phyloP scores from a whole-genome alignment of 495 filamentous ascomycete species.

The Aspergillus hancockii region DNA sequence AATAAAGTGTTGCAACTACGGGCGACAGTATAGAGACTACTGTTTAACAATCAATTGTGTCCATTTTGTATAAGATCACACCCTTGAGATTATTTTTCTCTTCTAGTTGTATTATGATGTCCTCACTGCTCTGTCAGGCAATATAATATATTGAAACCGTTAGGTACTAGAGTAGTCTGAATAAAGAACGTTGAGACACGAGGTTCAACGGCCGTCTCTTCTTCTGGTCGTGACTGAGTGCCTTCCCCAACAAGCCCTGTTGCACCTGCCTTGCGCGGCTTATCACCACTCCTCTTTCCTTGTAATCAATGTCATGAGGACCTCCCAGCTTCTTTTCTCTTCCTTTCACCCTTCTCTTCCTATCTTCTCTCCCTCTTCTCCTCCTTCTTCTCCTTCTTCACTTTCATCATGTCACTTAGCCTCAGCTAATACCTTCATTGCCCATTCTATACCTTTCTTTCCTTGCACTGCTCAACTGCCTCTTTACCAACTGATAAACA shows the following conservation, averaged over 20 bases:
- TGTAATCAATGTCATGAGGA: neutral
- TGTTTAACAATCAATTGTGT: too few relatives aligned
- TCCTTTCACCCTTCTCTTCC: constrained; percentile 16
- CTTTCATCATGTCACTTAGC: constrained; percentile 9
- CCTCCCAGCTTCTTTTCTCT: constrained; percentile 18
- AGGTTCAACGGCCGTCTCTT: neutral
- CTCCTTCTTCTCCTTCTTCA: constrained; percentile 11
- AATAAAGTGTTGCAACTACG: too few relatives aligned
- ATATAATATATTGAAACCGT: too few relatives aligned
- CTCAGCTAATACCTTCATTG: constrained; percentile 26
- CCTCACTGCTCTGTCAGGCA: too few relatives aligned
- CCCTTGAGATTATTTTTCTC: too few relatives aligned
- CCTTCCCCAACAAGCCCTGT: neutral
- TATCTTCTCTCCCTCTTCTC: constrained; percentile 1
- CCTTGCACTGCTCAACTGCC: neutral
- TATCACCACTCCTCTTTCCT: constrained; percentile 2
- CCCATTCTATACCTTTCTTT: constrained; percentile 26
- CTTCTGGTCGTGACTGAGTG: neutral
- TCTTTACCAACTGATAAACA: neutral
- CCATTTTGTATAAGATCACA: too few relatives aligned
- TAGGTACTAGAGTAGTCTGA: too few relatives aligned
- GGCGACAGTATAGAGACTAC: too few relatives aligned
- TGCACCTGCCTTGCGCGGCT: neutral
- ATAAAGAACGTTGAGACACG: neutral
- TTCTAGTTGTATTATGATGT: too few relatives aligned